These are phyloP conservation scores for Rhynchosporium secalis DNA, from an alignment of 2,329 filamentous ascomycete species.

Conservation along the genomic window DNA sequence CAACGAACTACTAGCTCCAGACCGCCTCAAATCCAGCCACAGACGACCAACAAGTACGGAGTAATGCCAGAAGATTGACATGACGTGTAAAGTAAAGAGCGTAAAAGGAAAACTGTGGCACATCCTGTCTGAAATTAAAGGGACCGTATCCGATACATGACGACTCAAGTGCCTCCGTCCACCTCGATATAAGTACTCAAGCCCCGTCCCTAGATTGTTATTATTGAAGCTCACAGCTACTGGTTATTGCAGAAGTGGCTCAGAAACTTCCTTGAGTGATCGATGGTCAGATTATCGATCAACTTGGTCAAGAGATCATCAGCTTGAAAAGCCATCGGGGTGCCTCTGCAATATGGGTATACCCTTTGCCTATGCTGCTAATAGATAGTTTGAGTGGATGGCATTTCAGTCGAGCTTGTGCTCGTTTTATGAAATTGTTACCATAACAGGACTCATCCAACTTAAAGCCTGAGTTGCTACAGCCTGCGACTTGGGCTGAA, in stretches of 20 bases:
- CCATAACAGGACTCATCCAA: slow-evolving; percentile 48
- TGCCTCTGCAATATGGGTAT: slow-evolving; percentile 24
- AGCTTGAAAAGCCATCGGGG: slow-evolving; percentile 22
- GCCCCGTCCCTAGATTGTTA: neutral
- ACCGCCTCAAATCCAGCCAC: no score
- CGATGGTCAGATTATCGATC: slow-evolving; percentile 29
- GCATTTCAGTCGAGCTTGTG: neutral
- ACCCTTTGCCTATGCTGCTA: slow-evolving; percentile 11
- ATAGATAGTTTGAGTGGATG: neutral
- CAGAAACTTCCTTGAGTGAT: slow-evolving; percentile 27
- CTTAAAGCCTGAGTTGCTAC: slow-evolving; percentile 52
- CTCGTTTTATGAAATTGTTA: slow-evolving; percentile 40
- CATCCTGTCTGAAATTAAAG: no score
- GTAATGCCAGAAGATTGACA: no score
- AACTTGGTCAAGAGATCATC: slow-evolving; percentile 24
- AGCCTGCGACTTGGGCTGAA: slow-evolving; percentile 48
- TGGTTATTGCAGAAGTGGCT: slow-evolving; percentile 27
- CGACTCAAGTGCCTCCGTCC: neutral
- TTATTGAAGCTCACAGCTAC: slow-evolving; percentile 21
- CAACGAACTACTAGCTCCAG: no score
- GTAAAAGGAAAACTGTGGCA: no score
- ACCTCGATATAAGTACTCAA: neutral
- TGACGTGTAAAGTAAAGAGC: no score
- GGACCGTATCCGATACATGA: no score
- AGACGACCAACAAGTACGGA: no score